Evolutionary conservation across 2,329 filamentous ascomycete species (phyloP).

Genomic region (Clonostachys byssicola): DNA sequence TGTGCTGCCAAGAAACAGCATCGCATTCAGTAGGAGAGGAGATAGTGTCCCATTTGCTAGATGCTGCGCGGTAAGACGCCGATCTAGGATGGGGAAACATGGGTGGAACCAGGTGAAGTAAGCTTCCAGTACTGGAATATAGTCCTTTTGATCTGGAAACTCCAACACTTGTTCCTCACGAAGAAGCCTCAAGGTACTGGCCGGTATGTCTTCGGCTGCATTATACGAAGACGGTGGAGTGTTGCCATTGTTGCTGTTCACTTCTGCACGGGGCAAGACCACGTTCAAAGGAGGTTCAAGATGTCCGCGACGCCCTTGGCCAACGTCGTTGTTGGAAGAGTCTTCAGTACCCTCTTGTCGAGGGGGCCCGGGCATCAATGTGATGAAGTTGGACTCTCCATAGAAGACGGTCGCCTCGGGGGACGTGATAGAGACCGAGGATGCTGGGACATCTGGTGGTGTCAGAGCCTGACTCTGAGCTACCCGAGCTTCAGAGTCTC

Average conservation of each 20-base stretch:
- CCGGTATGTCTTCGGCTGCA: slow-evolving; percentile 19
- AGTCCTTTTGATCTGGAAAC: slow-evolving; percentile 35
- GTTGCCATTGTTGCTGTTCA: neutral
- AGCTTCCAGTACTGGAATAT: slow-evolving; percentile 37
- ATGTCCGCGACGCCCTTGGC: neutral
- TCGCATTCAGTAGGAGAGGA: slow-evolving; percentile 43
- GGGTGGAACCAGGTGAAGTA: slow-evolving; percentile 56
- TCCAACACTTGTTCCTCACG: slow-evolving; percentile 37
- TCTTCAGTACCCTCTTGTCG: slow-evolving; percentile 1
- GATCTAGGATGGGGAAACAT: slow-evolving; percentile 49
- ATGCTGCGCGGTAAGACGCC: slow-evolving; percentile 30
- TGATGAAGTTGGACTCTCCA: slow-evolving; percentile 32
- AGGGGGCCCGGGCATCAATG: slow-evolving; percentile 18
- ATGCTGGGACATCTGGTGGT: neutral
- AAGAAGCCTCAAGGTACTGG: slow-evolving; percentile 42
- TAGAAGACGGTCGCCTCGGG: slow-evolving; percentile 21
- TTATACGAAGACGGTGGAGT: slow-evolving; percentile 19
- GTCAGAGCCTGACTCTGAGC: neutral
- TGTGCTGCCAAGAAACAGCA: slow-evolving; percentile 50
- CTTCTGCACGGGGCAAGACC: neutral
- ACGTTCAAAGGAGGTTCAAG: neutral
- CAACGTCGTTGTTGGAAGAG: neutral
- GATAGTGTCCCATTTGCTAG: slow-evolving; percentile 37
- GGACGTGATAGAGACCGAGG: neutral
- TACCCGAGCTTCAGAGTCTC: neutral